These are phyloP conservation scores for Gypsophila paniculata DNA, from an alignment of 179 eudicot species.

Conservation along the genomic window DNA sequence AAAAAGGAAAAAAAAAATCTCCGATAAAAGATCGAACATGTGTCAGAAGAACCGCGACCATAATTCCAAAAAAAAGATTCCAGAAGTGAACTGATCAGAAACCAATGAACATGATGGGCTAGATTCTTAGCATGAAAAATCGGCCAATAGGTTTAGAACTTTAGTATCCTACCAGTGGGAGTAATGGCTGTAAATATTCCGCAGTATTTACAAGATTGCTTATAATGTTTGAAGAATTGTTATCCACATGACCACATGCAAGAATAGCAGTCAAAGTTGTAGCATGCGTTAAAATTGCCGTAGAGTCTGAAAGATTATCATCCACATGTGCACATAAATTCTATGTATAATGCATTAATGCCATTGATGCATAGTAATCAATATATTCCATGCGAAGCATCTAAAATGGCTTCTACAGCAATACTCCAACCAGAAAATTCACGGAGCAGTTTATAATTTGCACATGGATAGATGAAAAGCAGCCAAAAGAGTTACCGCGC, in stretches of 20 bases:
- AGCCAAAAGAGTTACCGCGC: conserved; percentile 44
- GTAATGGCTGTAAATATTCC: too few species aligned
- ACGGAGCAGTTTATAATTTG: too few species aligned
- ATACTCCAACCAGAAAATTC: background rate
- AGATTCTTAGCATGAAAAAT: conserved; percentile 4
- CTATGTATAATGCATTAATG: background rate
- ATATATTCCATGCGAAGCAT: background rate
- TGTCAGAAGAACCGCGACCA: background rate
- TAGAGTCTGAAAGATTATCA: background rate
- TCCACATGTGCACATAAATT: background rate
- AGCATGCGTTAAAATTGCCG: background rate
- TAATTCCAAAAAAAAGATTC: background rate
- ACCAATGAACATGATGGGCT: background rate
- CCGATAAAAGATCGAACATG: background rate
- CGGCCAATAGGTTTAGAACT: background rate
- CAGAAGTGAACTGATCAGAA: background rate
- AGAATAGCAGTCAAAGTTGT: background rate
- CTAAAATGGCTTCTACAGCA: background rate
- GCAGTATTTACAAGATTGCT: too few species aligned
- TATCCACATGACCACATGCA: too few species aligned
- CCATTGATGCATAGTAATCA: background rate
- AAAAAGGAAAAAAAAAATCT: too few species aligned
- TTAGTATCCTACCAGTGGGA: too few species aligned
- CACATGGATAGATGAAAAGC: background rate
- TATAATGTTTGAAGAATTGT: too few species aligned